Percentiles rank a stretch among this genome's conserved stretches.
These are phyloP conservation scores for cucumber (Cucumis sativus) DNA, from an alignment of 306 rosid species.

Conservation along the genomic window Cucumber_9930_V3 NC_026657.2:13837001-13837500, in stretches of 20 bases:
- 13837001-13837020: background rate
- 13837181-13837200: background rate
- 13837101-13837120: background rate
- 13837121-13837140: background rate
- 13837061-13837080: background rate
- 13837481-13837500: background rate
- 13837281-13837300: background rate
- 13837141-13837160: slow-evolving; percentile 1
- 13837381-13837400: background rate
- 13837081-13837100: background rate
- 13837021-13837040: background rate
- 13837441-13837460: slow-evolving; percentile 3
- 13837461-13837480: background rate
- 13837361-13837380: background rate
- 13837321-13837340: background rate
- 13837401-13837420: background rate
- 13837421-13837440: background rate
- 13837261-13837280: background rate
- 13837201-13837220: background rate
- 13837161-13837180: background rate
- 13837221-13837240: background rate
- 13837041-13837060: background rate
- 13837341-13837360: background rate
- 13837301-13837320: too few relatives aligned
- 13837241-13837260: background rate